These are phyloP conservation scores for Apophysomyces trapeziformis DNA, from an alignment of 371 early-diverging fungal species.

Conservation along the genomic window DNA sequence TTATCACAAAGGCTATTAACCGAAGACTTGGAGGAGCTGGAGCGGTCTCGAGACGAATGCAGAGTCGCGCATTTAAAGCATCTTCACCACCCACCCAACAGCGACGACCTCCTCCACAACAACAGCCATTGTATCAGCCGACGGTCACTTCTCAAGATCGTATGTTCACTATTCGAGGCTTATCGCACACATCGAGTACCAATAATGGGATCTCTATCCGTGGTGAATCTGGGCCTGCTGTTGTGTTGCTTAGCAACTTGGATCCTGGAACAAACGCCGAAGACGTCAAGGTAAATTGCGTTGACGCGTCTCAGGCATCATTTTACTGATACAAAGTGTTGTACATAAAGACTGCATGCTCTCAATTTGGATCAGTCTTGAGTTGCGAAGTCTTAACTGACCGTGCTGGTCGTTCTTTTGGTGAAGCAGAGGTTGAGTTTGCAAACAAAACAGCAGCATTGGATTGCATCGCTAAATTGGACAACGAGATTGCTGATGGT, in stretches of 20 bases:
- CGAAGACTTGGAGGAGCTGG: constrained; percentile 5
- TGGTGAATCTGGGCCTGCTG: constrained; percentile 57
- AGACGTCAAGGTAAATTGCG: constrained; percentile 56
- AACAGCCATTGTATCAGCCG: background rate
- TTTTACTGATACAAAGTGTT: background rate
- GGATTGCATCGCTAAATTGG: constrained; percentile 45
- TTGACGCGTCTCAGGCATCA: background rate
- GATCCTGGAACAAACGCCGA: constrained; percentile 60
- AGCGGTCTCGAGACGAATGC: background rate
- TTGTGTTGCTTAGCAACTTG: constrained; percentile 59
- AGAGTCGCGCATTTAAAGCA: background rate
- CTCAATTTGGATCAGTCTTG: constrained; percentile 42
- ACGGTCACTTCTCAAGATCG: background rate
- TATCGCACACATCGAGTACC: constrained; percentile 23
- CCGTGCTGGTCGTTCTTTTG: constrained; percentile 44
- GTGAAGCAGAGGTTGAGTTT: constrained; percentile 57
- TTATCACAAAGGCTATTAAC: constrained; percentile 22
- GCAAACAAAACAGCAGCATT: constrained; percentile 40
- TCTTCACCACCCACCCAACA: background rate
- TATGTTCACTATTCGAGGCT: constrained; percentile 25
- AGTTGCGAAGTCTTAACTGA: constrained; percentile 45
- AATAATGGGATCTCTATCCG: constrained; percentile 40
- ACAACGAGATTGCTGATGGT: constrained; percentile 52
- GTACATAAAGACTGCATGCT: constrained; percentile 34
- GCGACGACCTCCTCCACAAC: background rate